Base-by-base conservation (phyloP, 2,329 filamentous ascomycete genomes). In the Fusarium sp. region DNA sequence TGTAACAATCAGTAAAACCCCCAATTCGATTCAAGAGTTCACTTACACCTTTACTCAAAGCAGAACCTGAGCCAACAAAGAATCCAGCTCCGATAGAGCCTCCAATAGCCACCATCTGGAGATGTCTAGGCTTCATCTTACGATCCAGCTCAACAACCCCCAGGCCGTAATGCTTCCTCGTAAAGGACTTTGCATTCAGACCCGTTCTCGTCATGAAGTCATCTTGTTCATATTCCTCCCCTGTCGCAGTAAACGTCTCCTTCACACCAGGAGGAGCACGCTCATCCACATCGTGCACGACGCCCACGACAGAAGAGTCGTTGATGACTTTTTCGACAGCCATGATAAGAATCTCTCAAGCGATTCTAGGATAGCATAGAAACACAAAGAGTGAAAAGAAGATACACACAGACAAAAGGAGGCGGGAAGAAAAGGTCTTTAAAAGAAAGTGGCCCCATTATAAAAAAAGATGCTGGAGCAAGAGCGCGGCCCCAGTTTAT, bases 101-200 rank as follows among this genome's bases (percentile, higher is more conserved):
- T 73, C 85, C 85, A 56, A 88, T 87, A 69, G 85, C 84, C 77
- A 88, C 88, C 86, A 88, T 88, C 76, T 88, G 84, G 68, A 88
- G 76, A 76, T 88, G 86, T 66, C 86, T 83, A 17, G 80, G 79
- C 79, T 85, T 84, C 80, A 88, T 85, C 69, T 78, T 75, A 23
- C 79, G 78, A 65, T 83, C 80, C 44, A 83, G 73, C 69, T 82
- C 71, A 9, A 73, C 56, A 1, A 71, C 30, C 4, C 71, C 71
- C 4, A 59, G 44, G 0, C 71, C 71, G 39, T 71, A 73, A 36
- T 73, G 69, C 55, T 72, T 72, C 21, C 48, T 54, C 7, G 55
- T 54, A 23, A 73, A 73, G 1, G 71, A 73, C 4, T 59, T 59
- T 0, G 66, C 49, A 17, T 73, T 73, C 42, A 73, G 32, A 14